phyloP scores from a whole-genome alignment of 805 yeast species.

The Candida odintsovae region DNA sequence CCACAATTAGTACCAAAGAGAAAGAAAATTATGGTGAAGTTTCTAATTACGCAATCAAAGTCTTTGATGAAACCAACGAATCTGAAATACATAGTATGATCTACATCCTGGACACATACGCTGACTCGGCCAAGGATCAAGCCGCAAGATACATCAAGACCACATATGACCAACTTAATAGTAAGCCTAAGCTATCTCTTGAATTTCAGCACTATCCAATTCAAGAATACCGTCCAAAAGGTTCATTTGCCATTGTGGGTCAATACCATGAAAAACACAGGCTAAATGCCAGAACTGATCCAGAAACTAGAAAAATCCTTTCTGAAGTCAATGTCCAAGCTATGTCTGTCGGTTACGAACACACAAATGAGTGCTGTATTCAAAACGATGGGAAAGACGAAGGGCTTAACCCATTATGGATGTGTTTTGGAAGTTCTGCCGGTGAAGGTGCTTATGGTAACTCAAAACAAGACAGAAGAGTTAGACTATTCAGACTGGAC shows the following conservation, averaged over 20 bases:
- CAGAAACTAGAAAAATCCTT: conserved; percentile 40
- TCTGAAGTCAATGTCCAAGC: conserved; percentile 43
- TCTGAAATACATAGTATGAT: conserved; percentile 26
- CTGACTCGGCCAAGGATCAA: conserved; percentile 29
- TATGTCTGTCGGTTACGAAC: conserved; percentile 64
- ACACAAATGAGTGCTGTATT: conserved; percentile 60
- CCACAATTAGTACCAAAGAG: conserved; percentile 22
- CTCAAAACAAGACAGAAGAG: conserved; percentile 39
- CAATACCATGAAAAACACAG: conserved; percentile 33
- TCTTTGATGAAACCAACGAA: conserved; percentile 25
- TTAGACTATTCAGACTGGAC: conserved; percentile 49
- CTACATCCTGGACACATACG: conserved; percentile 51
- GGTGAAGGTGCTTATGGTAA: conserved; percentile 67
- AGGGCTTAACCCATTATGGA: conserved; percentile 36
- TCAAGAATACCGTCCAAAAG: conserved; percentile 46
- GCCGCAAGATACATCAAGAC: conserved; percentile 28
- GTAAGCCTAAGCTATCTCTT: conserved; percentile 36
- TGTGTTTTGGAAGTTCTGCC: conserved; percentile 62
- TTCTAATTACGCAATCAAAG: conserved; percentile 38
- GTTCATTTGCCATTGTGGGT: conserved; percentile 32
- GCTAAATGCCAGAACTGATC: conserved; percentile 26
- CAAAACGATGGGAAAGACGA: conserved; percentile 23
- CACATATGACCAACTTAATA: conserved; percentile 19
- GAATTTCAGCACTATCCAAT: conserved; percentile 66
- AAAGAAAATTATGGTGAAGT: conserved; percentile 44